A percentile compares a stretch with the other conserved stretches of the same genome.
These are phyloP conservation scores for Sugiyamaella pinicola DNA, from an alignment of 1,139 yeast species.

Conservation along the genomic window DNA sequence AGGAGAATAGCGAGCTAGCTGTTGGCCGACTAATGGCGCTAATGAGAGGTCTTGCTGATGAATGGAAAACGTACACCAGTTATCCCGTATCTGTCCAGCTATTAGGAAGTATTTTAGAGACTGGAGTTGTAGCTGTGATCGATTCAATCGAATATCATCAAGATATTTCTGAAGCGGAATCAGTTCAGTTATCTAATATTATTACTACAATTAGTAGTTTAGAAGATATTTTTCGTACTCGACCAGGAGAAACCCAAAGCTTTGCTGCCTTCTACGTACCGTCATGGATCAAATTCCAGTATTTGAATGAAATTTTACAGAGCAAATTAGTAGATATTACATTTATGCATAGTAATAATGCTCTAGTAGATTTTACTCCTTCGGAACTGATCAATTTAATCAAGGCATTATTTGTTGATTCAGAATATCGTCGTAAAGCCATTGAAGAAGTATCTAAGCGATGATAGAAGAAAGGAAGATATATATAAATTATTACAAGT, in stretches of 20 bases:
- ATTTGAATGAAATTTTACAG: constrained; percentile 40
- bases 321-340: constrained; percentile 64
- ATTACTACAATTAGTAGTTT: constrained; percentile 33
- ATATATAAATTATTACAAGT: no score
- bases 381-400: constrained; percentile 65
- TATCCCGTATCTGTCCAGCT: constrained; percentile 34
- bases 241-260: constrained; percentile 21
- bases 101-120: constrained; percentile 39
- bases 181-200: constrained; percentile 36
- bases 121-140: constrained; percentile 34
- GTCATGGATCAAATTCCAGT: constrained; percentile 45
- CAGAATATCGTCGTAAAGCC: constrained; percentile 62
- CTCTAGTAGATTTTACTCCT: constrained; percentile 69
- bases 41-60: constrained; percentile 28
- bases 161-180: constrained; percentile 43
- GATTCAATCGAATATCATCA: constrained; percentile 32
- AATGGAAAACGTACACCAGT: constrained; percentile 31
- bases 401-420: constrained; percentile 67
- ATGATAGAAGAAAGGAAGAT: background rate
- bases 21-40: constrained; percentile 29
- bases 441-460: constrained; percentile 55
- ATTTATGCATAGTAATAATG: constrained; percentile 71
- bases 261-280: constrained; percentile 42
- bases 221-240: constrained; percentile 32
- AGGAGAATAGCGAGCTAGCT: constrained; percentile 32